Percentiles rank a stretch among this genome's conserved stretches.
phyloP scores from a whole-genome alignment of 352 stramenopile genomes.

The Hyaloperonospora brassicae region DNA sequence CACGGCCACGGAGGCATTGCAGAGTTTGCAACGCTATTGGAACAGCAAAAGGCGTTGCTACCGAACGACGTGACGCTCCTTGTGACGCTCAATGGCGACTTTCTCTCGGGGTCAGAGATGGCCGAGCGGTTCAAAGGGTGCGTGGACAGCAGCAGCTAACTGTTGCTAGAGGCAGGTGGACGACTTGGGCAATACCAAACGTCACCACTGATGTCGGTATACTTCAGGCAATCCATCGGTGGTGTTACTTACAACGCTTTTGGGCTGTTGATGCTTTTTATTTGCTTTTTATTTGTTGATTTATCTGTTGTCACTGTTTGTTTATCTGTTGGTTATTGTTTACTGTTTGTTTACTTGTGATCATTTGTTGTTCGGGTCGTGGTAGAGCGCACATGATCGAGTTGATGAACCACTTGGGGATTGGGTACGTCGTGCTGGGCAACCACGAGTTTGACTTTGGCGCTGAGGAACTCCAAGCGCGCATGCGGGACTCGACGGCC shows the following conservation, averaged over 20 bases:
- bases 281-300: background rate
- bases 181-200: no score
- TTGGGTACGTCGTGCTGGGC: slow-evolving; percentile 67
- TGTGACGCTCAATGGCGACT: slow-evolving; percentile 73
- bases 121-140: slow-evolving; percentile 57
- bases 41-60: slow-evolving; percentile 27
- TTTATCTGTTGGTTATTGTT: no score
- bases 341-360: no score
- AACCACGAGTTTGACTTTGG: slow-evolving; percentile 84
- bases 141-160: background rate
- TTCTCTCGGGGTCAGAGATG: slow-evolving; percentile 62
- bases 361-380: background rate
- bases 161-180: no score
- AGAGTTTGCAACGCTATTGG: slow-evolving; percentile 55
- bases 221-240: no score
- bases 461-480: slow-evolving; percentile 34
- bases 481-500: slow-evolving; percentile 49
- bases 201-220: no score
- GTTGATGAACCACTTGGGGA: slow-evolving; percentile 60
- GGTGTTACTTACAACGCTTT: background rate
- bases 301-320: background rate
- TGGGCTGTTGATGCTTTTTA: background rate
- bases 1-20: slow-evolving; percentile 50
- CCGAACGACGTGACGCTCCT: slow-evolving; percentile 44
- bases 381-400: slow-evolving; percentile 68